Evolutionary conservation across 2,329 filamentous ascomycete genomes (phyloP), one percentile per base, ranked within the genome.

Genomic region (Cadophora malorum): DNA sequence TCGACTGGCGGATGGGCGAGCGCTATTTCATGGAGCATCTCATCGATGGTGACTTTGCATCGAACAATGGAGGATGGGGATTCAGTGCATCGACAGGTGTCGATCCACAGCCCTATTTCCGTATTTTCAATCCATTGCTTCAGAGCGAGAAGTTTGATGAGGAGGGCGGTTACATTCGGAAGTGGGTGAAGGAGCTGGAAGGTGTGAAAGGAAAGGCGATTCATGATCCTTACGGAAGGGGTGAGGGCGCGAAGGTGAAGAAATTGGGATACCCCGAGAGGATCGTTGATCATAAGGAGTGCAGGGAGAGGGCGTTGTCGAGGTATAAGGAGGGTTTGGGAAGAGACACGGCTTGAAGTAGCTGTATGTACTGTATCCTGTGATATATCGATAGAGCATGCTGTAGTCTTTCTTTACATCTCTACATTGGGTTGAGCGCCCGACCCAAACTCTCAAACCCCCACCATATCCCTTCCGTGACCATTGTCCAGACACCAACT

Each of bases 91-190:
- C 84, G 21, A 90, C 89, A 0, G 91, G 92, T 1, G 91, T 94
- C 7, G 93, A 96, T 78, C 91, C 93, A 1, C 92, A 97, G 79
- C 93, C 94, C 0, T 97, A 96, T 77, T 97, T 97, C 71, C 86
- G 93, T 7, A 91, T 97, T 63, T 97, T 97, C 80, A 97, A 96
- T 74, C 94, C 94, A 0, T 78, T 93, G 55, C 80, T 92, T 21
- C 94, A 97, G 81, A 93, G 91, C 73, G 92, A 96, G 83, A 94
- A 91, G 79, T 97, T 96, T 74, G 94, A 97, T 76, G 82, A 85
- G 0, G 83, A 90, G 0, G 94, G 93, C 0, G 87, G 88, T 19
- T 97, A 95, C 77, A 96, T 97, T 66, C 85, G 91, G 47, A 88
- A 87, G 68, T 97, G 93, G 93, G 83, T 97, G 9, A 89, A 89